Evolutionary conservation across 2,329 filamentous ascomycete genomes (phyloP).

Genomic region (Knufia petricola): DNA sequence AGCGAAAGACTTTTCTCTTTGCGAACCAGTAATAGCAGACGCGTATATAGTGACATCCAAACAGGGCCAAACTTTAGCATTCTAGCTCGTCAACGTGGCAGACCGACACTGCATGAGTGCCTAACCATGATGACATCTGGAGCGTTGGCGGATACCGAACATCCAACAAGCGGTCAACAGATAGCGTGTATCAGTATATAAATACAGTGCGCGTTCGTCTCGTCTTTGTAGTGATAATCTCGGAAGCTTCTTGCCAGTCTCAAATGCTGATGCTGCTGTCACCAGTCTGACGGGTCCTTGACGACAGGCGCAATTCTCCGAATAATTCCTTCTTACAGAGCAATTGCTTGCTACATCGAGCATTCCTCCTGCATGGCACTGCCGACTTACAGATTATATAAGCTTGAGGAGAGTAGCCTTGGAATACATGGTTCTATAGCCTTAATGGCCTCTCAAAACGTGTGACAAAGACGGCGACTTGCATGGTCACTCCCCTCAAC

Average conservation of each 20-base stretch:
- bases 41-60: too few relatives aligned
- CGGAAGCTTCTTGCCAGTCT: not conserved
- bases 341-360: not conserved
- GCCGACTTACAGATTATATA: not conserved
- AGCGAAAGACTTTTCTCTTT: conserved; percentile 2
- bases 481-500: conserved; percentile 16
- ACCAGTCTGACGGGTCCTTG: not conserved
- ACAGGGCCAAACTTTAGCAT: conserved; percentile 6
- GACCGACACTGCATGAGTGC: conserved; percentile 1
- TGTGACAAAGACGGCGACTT: conserved; percentile 7
- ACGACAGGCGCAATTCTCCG: not conserved
- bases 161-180: conserved; percentile 7
- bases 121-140: conserved; percentile 5
- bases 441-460: conserved; percentile 1
- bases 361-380: not conserved
- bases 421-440: conserved; percentile 1
- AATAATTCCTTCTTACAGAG: not conserved
- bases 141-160: conserved; percentile 1
- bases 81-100: conserved; percentile 9
- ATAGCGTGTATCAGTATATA: not conserved
- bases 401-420: not conserved
- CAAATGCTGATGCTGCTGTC: not conserved
- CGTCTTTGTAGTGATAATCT: not conserved
- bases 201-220: not conserved
- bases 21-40: not conserved